Percentiles rank a stretch among this genome's conserved stretches.
Conservation (phyloP, 257 asterid genomes). For the Gynochthodes officinalis region DNA sequence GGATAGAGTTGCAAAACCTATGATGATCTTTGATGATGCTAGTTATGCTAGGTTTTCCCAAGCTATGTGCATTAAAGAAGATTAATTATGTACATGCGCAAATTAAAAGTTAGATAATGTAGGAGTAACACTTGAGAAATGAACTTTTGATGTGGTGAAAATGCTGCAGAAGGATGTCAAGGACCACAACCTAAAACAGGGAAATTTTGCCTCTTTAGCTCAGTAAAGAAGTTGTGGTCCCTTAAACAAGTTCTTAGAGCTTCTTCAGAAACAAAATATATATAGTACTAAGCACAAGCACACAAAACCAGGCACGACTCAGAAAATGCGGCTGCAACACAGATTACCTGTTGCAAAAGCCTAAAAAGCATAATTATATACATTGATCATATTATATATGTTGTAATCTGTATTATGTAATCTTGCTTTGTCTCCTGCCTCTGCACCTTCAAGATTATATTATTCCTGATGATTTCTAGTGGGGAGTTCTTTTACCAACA, state of each 20-base stretch:
- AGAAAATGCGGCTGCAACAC: conserved; percentile 36
- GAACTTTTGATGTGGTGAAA: background rate
- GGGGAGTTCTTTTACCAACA: conserved; percentile 11
- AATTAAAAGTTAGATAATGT: background rate
- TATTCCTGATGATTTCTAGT: background rate
- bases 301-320: conserved; percentile 29
- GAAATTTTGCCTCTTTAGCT: conserved; percentile 21
- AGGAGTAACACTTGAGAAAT: background rate
- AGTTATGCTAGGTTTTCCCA: background rate
- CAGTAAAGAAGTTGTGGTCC: conserved; percentile 53
- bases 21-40: background rate
- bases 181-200: conserved; percentile 12
- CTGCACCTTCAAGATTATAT: background rate
- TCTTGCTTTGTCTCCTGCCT: conserved; percentile 6
- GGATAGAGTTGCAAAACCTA: conserved; percentile 1
- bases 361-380: conserved; percentile 26
- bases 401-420: background rate
- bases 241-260: conserved; percentile 8
- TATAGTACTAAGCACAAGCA: background rate
- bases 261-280: background rate
- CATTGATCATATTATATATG: background rate
- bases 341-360: conserved; percentile 18
- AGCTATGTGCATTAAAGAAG: background rate
- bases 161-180: background rate
- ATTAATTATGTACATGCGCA: background rate